Conservation (phyloP, 345 rosid genomes). For the Gossypium rotundifolium region DNA sequence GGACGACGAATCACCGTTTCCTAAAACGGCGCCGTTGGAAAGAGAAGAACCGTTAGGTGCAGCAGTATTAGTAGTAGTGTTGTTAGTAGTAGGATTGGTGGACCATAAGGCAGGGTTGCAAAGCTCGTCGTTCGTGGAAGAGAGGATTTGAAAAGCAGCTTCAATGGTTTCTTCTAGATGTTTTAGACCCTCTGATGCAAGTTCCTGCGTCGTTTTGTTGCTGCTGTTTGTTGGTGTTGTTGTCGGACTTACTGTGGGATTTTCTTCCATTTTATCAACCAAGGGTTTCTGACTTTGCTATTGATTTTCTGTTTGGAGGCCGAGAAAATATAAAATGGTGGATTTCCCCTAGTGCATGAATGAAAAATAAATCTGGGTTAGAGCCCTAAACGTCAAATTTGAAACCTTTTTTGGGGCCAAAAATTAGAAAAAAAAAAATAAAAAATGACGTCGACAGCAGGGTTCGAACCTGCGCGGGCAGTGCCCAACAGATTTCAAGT, state of each 20-base stretch:
- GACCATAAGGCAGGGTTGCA: slow-evolving; percentile 87
- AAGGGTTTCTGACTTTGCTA: not conserved
- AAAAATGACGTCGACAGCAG: slow-evolving; percentile 61
- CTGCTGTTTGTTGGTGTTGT: slow-evolving; percentile 12
- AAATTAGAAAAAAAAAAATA: no score
- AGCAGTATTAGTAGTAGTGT: slow-evolving; percentile 5
- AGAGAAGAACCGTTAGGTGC: slow-evolving; percentile 26
- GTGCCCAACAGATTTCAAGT: slow-evolving; percentile 88
- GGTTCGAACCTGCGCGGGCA: slow-evolving; percentile 91
- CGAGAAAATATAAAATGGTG: not conserved
- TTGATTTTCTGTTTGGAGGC: not conserved
- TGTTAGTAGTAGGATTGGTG: slow-evolving; percentile 26
- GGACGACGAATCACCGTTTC: slow-evolving; percentile 38
- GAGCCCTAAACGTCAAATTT: not conserved
- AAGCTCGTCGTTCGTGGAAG: slow-evolving; percentile 93
- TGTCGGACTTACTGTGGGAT: slow-evolving; percentile 8
- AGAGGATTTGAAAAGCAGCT: slow-evolving; percentile 76
- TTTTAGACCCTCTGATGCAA: slow-evolving; percentile 83
- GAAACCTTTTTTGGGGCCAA: not conserved
- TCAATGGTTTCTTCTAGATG: slow-evolving; percentile 83
- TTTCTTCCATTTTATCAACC: slow-evolving; percentile 21
- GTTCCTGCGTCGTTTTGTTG: slow-evolving; percentile 62
- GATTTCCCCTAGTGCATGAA: not conserved
- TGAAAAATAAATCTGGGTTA: not conserved
- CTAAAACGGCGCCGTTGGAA: slow-evolving; percentile 22